These are phyloP conservation scores for Hymenoscyphus scutula DNA, from an alignment of 2,329 filamentous ascomycete species.

Conservation along the genomic window DNA sequence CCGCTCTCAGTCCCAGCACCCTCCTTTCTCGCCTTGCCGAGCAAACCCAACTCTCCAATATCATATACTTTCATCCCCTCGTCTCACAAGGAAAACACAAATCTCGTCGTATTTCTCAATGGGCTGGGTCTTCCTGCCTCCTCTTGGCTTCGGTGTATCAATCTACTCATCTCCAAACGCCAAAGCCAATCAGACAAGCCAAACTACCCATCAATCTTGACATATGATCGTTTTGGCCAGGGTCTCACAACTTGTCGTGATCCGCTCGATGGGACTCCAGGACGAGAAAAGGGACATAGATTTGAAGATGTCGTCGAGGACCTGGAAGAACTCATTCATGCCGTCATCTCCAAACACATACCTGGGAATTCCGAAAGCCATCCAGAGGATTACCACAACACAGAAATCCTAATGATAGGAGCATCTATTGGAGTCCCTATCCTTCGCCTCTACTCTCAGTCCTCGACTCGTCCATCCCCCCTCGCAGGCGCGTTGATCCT, in stretches of 20 bases:
- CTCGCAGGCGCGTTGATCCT: constrained; percentile 35
- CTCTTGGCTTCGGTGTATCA: constrained; percentile 32
- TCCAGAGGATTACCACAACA: not conserved
- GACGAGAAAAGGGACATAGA: constrained; percentile 32
- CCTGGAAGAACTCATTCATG: constrained; percentile 33
- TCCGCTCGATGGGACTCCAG: constrained; percentile 25
- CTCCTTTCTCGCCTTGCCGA: constrained; percentile 27
- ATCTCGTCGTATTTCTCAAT: constrained; percentile 36
- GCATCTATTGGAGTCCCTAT: constrained; percentile 37
- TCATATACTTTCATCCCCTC: constrained; percentile 34
- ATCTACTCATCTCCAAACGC: not conserved
- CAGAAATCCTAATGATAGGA: constrained; percentile 28
- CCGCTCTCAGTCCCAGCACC: not conserved
- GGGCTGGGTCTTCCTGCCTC: constrained; percentile 34
- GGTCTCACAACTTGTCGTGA: constrained; percentile 29
- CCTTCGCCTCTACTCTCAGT: constrained; percentile 34
- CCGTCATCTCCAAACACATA: constrained; percentile 21
- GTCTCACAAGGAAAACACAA: constrained; percentile 2
- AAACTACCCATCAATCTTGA: constrained; percentile 34
- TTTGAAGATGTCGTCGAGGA: constrained; percentile 33
- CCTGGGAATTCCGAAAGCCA: not conserved
- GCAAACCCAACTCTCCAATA: constrained; percentile 35
- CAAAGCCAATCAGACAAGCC: constrained; percentile 21
- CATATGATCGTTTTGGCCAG: constrained; percentile 36
- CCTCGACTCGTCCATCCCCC: constrained; percentile 30